These are phyloP conservation scores for Starmerella sp. DNA, from an alignment of 805 yeast species.

Conservation along the genomic window DNA sequence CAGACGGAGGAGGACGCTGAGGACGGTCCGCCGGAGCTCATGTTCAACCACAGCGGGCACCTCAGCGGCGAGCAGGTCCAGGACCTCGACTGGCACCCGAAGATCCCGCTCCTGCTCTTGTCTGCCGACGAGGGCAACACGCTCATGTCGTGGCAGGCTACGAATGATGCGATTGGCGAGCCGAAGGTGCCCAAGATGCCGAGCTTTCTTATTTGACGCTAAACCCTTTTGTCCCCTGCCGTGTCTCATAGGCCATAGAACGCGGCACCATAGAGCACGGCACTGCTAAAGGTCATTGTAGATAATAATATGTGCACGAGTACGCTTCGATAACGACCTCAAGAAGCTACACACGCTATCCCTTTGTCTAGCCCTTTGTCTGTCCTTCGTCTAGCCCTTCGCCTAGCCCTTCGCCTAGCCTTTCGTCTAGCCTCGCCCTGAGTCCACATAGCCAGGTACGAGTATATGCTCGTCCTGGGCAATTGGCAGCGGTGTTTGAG, in stretches of 20 bases:
- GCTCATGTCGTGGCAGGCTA: slow-evolving; percentile 19
- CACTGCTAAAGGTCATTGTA: too few relatives aligned
- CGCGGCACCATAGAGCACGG: too few relatives aligned
- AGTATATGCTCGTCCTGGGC: too few relatives aligned
- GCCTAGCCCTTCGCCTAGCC: too few relatives aligned
- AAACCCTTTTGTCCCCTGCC: not conserved
- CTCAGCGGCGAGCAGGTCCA: slow-evolving; percentile 30
- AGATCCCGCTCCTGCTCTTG: slow-evolving; percentile 11
- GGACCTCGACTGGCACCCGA: slow-evolving; percentile 19
- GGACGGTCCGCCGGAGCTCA: slow-evolving; percentile 78
- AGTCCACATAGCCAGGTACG: too few relatives aligned
- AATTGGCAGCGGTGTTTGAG: too few relatives aligned
- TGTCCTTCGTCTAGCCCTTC: too few relatives aligned
- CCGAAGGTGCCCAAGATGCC: slow-evolving; percentile 14
- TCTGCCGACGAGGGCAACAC: slow-evolving; percentile 14
- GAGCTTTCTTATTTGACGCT: slow-evolving; percentile 2
- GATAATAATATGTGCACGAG: too few relatives aligned
- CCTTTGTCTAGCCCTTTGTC: too few relatives aligned
- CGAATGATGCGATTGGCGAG: slow-evolving; percentile 5
- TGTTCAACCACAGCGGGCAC: slow-evolving; percentile 91
- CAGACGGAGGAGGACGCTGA: slow-evolving; percentile 80
- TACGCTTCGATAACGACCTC: too few relatives aligned
- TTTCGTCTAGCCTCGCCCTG: too few relatives aligned
- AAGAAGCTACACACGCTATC: too few relatives aligned
- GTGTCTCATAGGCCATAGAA: not conserved